phyloP scores from a whole-genome alignment of 495 filamentous ascomycete genomes.

The Podospora anserina region DNA sequence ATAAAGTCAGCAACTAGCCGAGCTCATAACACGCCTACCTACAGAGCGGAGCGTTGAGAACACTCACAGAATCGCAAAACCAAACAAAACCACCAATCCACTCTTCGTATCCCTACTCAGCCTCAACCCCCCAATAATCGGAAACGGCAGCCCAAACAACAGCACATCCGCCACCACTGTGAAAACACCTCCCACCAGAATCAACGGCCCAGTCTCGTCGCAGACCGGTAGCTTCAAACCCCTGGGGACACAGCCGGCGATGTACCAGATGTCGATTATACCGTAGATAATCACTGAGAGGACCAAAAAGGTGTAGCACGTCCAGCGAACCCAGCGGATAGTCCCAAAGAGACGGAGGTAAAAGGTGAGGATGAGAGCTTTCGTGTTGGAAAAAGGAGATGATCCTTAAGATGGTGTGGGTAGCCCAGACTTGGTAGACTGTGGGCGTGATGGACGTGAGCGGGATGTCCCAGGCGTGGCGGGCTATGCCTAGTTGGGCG shows the following conservation, averaged over 20 bases:
- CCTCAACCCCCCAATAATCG: neutral
- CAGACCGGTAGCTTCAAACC: neutral
- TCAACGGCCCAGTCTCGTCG: neutral
- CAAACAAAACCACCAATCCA: constrained; percentile 2
- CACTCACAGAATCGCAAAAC: neutral
- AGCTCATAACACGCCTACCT: too few relatives aligned
- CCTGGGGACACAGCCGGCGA: neutral
- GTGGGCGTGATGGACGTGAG: neutral
- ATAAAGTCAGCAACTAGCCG: too few relatives aligned
- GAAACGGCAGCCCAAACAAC: constrained; percentile 2
- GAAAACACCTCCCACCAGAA: neutral
- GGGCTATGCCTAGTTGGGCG: neutral
- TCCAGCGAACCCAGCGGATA: constrained; percentile 3
- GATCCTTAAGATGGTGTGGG: neutral
- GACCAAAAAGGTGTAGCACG: neutral
- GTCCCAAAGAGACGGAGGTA: constrained; percentile 9
- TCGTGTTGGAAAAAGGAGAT: constrained; percentile 2
- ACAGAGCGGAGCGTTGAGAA: too few relatives aligned
- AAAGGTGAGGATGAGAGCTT: constrained; percentile 4
- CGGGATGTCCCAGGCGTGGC: neutral
- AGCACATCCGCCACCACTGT: neutral
- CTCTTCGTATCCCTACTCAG: neutral
- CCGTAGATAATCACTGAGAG: neutral
- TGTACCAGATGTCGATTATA: neutral
- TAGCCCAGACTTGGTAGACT: neutral